Evolutionary conservation across 805 yeast genomes (phyloP).

Genomic region (Blastobotrys chiropterorum): DNA sequence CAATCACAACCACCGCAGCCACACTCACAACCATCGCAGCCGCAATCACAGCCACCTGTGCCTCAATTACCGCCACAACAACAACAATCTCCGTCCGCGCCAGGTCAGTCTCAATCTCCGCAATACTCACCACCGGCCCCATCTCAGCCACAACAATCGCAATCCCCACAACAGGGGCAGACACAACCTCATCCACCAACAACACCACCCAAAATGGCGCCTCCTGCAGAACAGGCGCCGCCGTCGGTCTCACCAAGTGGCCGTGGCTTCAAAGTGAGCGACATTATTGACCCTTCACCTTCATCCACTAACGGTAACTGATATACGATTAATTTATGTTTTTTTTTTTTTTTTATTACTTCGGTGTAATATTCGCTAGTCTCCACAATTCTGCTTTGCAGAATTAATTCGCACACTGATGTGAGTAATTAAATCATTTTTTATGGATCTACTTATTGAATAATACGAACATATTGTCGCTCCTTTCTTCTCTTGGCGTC

Average conservation of each 20-base stretch:
- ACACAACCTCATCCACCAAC: neutral
- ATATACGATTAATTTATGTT: neutral
- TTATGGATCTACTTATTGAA: neutral
- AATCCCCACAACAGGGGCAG: no score
- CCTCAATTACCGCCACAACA: neutral
- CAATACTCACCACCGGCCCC: no score
- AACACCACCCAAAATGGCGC: neutral
- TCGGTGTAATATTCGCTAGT: no score
- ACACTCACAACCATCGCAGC: neutral
- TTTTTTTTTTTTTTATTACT: neutral
- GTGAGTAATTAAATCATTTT: neutral
- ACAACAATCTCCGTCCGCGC: neutral
- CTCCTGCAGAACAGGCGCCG: neutral
- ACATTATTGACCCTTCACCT: neutral
- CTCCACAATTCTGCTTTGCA: no score
- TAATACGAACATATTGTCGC: slow-evolving; percentile 10
- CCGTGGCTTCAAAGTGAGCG: neutral
- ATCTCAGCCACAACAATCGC: no score
- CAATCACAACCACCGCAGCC: neutral
- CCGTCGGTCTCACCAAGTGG: neutral
- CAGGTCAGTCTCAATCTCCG: no score
- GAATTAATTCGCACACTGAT: no score
- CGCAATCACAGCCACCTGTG: neutral
- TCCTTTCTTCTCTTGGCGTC: slow-evolving; percentile 14
- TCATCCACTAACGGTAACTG: neutral